Evolutionary conservation across 129 eudicot genomes (phyloP).

Genomic region (Sambucus nigra): DNA sequence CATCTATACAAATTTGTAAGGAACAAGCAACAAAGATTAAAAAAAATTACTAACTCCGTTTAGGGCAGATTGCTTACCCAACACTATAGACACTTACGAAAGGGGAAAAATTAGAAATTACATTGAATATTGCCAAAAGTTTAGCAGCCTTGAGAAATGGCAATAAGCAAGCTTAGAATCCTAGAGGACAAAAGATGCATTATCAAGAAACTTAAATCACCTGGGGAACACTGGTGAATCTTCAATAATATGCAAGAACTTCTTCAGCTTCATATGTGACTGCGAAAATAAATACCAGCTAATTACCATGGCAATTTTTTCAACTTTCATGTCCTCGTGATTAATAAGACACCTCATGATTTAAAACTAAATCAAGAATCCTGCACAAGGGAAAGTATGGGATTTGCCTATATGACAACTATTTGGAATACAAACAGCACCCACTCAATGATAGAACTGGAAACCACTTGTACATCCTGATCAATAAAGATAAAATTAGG

Average conservation of each 20-base stretch:
- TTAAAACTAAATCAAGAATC: too few relatives aligned
- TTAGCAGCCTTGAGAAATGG: too few relatives aligned
- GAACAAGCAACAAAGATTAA: not conserved
- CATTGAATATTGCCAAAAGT: too few relatives aligned
- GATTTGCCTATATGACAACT: too few relatives aligned
- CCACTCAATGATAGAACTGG: not conserved
- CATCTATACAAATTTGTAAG: not conserved
- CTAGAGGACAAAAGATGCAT: not conserved
- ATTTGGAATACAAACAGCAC: too few relatives aligned
- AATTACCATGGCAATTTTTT: not conserved
- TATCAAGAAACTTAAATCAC: conserved; percentile 27
- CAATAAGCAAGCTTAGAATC: too few relatives aligned
- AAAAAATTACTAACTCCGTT: too few relatives aligned
- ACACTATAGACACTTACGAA: not conserved
- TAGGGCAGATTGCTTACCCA: not conserved
- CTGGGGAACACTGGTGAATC: conserved; percentile 85
- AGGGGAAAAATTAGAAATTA: not conserved
- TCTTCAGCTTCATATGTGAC: conserved; percentile 91
- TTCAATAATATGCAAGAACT: conserved; percentile 84
- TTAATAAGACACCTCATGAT: not conserved
- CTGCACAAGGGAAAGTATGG: too few relatives aligned
- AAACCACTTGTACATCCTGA: not conserved
- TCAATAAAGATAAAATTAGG: not conserved
- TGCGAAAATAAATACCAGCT: conserved; percentile 31
- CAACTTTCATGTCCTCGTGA: not conserved